A percentile compares a stretch with the other conserved stretches of the same genome.
Conservation (phyloP, 2,329 filamentous ascomycete species). For the Blastomyces silverae region DNA sequence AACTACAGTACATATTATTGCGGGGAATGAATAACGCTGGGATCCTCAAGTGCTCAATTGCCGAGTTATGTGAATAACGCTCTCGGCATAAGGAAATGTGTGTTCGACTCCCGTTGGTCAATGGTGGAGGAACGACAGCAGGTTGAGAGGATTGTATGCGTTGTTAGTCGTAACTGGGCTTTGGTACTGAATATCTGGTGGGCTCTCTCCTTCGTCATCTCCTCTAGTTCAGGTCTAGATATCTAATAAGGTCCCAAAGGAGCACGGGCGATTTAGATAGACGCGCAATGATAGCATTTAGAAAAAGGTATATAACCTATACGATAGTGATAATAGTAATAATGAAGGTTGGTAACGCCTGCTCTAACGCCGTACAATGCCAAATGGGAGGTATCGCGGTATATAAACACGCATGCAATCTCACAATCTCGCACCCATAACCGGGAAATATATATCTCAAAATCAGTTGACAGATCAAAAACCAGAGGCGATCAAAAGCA, state of each 20-base stretch:
- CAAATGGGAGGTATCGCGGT: neutral
- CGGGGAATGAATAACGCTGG: neutral
- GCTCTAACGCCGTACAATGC: slow-evolving; percentile 12
- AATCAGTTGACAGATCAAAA: neutral
- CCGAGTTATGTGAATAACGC: neutral
- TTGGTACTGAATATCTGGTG: neutral
- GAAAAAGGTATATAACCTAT: neutral
- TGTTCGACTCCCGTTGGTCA: slow-evolving; percentile 10
- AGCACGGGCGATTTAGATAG: neutral
- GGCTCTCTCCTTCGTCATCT: neutral
- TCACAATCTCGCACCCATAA: neutral
- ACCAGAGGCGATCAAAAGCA: neutral
- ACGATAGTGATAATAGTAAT: neutral
- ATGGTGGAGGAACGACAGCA: neutral
- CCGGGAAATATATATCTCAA: neutral
- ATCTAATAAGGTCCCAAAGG: neutral
- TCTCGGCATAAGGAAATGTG: neutral
- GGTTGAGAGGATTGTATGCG: neutral
- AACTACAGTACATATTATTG: neutral
- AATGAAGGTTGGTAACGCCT: neutral
- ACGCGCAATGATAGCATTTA: neutral
- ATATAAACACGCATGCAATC: neutral
- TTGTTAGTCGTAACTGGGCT: neutral
- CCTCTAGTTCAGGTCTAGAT: neutral
- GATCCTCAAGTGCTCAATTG: neutral